Conservation (phyloP, 768 basidiomycete genomes). For the Strobilomyces confusus region DNA sequence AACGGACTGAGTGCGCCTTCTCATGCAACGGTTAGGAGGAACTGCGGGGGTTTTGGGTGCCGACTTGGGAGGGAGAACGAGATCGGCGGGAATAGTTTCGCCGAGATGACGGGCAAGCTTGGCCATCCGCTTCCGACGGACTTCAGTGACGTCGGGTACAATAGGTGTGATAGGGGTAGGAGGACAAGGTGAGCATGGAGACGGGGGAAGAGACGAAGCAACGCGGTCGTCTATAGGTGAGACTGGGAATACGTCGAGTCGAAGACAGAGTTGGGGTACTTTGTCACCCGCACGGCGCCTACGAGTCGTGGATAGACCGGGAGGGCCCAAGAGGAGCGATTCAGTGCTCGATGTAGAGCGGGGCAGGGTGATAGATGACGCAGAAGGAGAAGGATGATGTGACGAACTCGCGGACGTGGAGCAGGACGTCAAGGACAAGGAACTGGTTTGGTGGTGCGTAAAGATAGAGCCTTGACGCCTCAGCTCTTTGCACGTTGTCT, state of each 20-base stretch:
- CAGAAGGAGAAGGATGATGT: slow-evolving; percentile 10
- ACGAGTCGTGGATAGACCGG: slow-evolving; percentile 19
- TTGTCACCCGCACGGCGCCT: slow-evolving; percentile 12
- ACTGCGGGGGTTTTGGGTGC: not conserved
- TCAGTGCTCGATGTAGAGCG: slow-evolving; percentile 9
- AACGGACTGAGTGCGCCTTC: slow-evolving; percentile 18
- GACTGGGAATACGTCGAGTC: slow-evolving; percentile 16
- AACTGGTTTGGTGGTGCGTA: slow-evolving; percentile 17
- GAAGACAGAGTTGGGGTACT: slow-evolving; percentile 21
- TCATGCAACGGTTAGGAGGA: not conserved
- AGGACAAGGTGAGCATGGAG: slow-evolving; percentile 12
- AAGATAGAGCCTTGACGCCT: slow-evolving; percentile 34
- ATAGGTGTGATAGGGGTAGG: slow-evolving; percentile 19
- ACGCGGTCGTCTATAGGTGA: slow-evolving; percentile 10
- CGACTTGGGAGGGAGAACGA: slow-evolving; percentile 36
- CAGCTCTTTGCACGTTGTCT: slow-evolving; percentile 13
- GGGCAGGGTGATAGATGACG: slow-evolving; percentile 17
- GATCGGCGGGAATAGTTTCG: slow-evolving; percentile 54
- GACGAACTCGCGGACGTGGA: slow-evolving; percentile 12
- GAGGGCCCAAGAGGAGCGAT: slow-evolving; percentile 5
- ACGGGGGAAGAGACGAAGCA: slow-evolving; percentile 8
- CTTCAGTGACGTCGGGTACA: slow-evolving; percentile 28
- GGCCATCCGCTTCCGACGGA: slow-evolving; percentile 48
- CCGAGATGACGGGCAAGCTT: slow-evolving; percentile 57
- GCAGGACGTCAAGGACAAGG: slow-evolving; percentile 20